Evolutionary conservation across 768 basidiomycete genomes (phyloP).

Genomic region (Heimioporus sp.): DNA sequence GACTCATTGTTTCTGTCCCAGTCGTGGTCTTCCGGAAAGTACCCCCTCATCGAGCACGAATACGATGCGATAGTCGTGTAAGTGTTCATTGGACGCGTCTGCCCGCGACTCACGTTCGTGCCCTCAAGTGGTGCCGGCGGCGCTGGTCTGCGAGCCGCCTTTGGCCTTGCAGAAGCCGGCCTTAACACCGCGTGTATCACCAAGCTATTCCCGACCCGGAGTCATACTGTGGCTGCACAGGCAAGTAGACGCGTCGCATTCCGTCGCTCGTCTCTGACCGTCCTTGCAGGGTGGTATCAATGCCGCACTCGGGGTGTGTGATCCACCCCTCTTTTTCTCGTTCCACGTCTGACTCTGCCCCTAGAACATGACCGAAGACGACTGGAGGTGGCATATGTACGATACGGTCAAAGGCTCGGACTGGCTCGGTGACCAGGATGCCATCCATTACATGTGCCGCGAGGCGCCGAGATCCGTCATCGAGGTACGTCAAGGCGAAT

Average conservation of each 20-base stretch:
- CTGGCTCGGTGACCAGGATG: conserved; percentile 99
- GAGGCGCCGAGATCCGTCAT: conserved; percentile 94
- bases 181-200: conserved; percentile 99
- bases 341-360: conserved; percentile 2
- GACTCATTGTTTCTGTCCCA: conserved; percentile 26
- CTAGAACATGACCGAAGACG: conserved; percentile 98
- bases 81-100: conserved; percentile 34
- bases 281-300: conserved; percentile 87
- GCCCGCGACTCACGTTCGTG: conserved; percentile 10
- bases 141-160: conserved; percentile 96
- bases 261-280: conserved; percentile 10
- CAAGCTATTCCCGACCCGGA: conserved; percentile 97
- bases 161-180: conserved; percentile 96
- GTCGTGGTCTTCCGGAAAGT: conserved; percentile 84
- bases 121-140: conserved; percentile 86
- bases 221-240: conserved; percentile 98
- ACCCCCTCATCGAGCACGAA: conserved; percentile 97
- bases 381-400: conserved; percentile 99
- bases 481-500: conserved; percentile 53
- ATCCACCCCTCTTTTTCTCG: conserved; percentile 1
- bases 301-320: conserved; percentile 86
- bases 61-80: conserved; percentile 99
- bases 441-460: conserved; percentile 99
- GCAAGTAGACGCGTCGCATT: conserved; percentile 35
- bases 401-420: conserved; percentile 98